phyloP scores from a whole-genome alignment of 192 early-diverging fungal species.

The Coemansia sp. region DNA sequence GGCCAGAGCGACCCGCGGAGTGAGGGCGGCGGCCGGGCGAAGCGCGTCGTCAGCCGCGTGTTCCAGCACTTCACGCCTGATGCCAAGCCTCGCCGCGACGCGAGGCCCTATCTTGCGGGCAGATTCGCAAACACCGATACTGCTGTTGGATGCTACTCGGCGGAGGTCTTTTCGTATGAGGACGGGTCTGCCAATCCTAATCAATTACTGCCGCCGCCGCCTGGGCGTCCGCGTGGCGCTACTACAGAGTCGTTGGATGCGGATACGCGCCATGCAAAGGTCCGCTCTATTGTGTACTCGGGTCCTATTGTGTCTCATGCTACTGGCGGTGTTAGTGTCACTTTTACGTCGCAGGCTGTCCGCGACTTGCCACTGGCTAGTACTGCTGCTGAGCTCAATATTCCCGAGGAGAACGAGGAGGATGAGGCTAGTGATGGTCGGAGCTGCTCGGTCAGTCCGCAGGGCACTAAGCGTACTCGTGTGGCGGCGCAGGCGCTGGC shows the following conservation, averaged over 20 bases:
- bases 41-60: slow-evolving; percentile 48
- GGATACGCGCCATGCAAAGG: not conserved
- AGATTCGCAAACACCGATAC: slow-evolving; percentile 49
- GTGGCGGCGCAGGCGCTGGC: not conserved
- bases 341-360: slow-evolving; percentile 51
- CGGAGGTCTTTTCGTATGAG: slow-evolving; percentile 40
- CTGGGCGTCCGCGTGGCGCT: slow-evolving; percentile 20
- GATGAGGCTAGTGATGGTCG: not conserved
- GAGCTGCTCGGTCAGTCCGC: slow-evolving; percentile 8
- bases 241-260: slow-evolving; percentile 34
- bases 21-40: slow-evolving; percentile 22
- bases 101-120: slow-evolving; percentile 33
- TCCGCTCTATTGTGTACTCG: slow-evolving; percentile 51
- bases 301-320: slow-evolving; percentile 44
- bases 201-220: not conserved
- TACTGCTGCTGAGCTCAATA: slow-evolving; percentile 11
- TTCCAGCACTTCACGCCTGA: slow-evolving; percentile 34
- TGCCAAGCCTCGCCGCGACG: not conserved
- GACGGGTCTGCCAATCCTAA: no score
- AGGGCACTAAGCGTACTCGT: slow-evolving; percentile 23
- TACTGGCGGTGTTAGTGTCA: slow-evolving; percentile 53
- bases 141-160: slow-evolving; percentile 44
- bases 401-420: slow-evolving; percentile 28
- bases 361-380: slow-evolving; percentile 32
- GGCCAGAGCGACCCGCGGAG: no score